phyloP scores from a whole-genome alignment of 192 early-diverging fungal species.

The Thamnidium elegans region DNA sequence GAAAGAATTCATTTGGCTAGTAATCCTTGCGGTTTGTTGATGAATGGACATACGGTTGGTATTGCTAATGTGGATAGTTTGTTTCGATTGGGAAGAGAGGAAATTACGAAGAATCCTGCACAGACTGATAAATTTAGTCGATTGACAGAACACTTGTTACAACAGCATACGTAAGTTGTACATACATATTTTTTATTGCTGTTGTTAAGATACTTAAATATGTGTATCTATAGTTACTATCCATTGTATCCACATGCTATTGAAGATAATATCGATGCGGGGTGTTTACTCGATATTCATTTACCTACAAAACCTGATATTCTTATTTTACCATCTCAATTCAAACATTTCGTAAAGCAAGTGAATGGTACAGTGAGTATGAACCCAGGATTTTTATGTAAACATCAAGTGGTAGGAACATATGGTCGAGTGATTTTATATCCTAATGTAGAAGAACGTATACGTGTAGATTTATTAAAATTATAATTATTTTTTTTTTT shows the following conservation, averaged over 20 bases:
- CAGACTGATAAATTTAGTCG: constrained; percentile 63
- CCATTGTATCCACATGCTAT: constrained; percentile 68
- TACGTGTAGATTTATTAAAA: constrained; percentile 40
- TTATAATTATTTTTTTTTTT: constrained; percentile 20
- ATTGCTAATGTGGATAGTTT: constrained; percentile 76
- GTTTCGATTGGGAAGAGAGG: constrained; percentile 67
- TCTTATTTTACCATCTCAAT: constrained; percentile 69
- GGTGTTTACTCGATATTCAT: constrained; percentile 27
- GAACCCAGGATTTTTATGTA: constrained; percentile 79
- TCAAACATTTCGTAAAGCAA: constrained; percentile 71
- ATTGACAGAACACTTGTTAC: constrained; percentile 72
- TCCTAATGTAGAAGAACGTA: constrained; percentile 43
- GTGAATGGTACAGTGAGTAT: constrained; percentile 77
- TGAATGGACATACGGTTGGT: constrained; percentile 84
- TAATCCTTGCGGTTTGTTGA: constrained; percentile 80
- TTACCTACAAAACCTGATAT: constrained; percentile 77
- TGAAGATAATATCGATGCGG: constrained; percentile 33
- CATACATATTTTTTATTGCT: too few relatives aligned
- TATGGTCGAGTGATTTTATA: constrained; percentile 75
- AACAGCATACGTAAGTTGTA: constrained; percentile 63
- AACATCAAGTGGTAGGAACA: constrained; percentile 72
- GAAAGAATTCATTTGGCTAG: constrained; percentile 8
- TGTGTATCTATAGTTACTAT: constrained; percentile 59
- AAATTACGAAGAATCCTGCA: constrained; percentile 35
- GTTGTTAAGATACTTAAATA: neutral